A percentile compares a stretch with the other conserved stretches of the same genome.
These are phyloP conservation scores for Monilinia fructicola DNA, from an alignment of 2,329 filamentous ascomycete genomes.

Conservation along the genomic window DNA sequence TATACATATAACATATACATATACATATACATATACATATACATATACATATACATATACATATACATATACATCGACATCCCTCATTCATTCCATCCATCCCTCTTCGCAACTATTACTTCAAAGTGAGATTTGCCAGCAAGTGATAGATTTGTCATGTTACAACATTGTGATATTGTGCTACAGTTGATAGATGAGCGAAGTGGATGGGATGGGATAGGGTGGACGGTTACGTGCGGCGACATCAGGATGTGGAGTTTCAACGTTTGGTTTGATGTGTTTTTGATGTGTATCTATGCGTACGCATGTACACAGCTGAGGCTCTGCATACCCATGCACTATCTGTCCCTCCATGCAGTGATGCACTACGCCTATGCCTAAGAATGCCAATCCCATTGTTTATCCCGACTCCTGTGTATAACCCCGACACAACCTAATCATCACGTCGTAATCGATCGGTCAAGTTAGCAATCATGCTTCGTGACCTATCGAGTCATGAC, in stretches of 20 bases:
- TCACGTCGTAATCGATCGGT: slow-evolving; percentile 5
- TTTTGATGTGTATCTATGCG: not conserved
- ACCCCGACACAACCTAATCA: not conserved
- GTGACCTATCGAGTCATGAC: slow-evolving; percentile 11
- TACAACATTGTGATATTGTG: no score
- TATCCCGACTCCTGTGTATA: not conserved
- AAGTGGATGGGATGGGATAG: not conserved
- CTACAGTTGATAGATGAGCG: no score
- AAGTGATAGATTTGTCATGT: no score
- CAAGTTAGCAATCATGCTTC: slow-evolving; percentile 16
- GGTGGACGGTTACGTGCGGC: not conserved
- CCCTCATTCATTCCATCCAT: no score
- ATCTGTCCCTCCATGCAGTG: not conserved
- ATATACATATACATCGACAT: no score
- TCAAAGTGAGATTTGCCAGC: no score
- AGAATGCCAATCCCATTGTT: not conserved
- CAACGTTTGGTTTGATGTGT: not conserved
- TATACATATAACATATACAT: no score
- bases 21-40: no score
- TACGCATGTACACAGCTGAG: not conserved
- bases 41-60: no score
- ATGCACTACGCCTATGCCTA: not conserved
- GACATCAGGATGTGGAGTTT: not conserved
- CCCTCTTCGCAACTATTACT: no score
- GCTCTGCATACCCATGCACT: not conserved